Evolutionary conservation across 768 basidiomycete genomes (phyloP).

Genomic region (Tylopilus subfusipes): DNA sequence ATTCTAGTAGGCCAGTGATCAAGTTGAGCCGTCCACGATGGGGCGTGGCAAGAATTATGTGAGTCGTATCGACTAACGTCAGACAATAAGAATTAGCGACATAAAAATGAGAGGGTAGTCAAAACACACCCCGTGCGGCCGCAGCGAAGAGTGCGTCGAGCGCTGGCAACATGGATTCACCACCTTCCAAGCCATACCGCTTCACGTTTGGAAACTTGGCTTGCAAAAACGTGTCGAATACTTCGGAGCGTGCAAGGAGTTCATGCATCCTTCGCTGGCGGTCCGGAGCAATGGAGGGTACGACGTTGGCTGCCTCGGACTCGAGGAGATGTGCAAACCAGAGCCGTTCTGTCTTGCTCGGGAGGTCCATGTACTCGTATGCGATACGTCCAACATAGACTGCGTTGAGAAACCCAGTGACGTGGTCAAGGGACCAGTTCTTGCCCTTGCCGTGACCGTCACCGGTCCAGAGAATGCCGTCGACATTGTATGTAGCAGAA

Average conservation of each 20-base stretch:
- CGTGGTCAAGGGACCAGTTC: constrained; percentile 68
- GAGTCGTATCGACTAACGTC: constrained; percentile 55
- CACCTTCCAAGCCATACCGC: constrained; percentile 87
- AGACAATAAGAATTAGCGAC: background rate
- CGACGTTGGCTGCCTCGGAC: constrained; percentile 35
- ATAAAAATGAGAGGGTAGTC: background rate
- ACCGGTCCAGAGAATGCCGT: constrained; percentile 78
- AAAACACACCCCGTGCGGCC: constrained; percentile 51
- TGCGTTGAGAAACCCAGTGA: constrained; percentile 62
- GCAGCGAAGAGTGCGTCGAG: constrained; percentile 71
- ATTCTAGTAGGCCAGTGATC: constrained; percentile 71
- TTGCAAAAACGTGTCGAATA: constrained; percentile 81
- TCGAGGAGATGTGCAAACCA: constrained; percentile 91
- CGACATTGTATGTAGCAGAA: constrained; percentile 57
- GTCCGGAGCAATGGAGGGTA: constrained; percentile 28
- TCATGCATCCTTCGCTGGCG: constrained; percentile 59
- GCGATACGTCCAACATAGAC: constrained; percentile 85
- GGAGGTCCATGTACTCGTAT: constrained; percentile 91
- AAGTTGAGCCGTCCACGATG: constrained; percentile 86
- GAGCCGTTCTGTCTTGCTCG: constrained; percentile 77
- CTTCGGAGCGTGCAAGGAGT: constrained; percentile 72
- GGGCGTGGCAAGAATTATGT: constrained; percentile 81
- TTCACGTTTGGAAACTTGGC: constrained; percentile 87
- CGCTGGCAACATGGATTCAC: constrained; percentile 90
- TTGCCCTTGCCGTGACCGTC: constrained; percentile 23